Conservation (phyloP, 192 early-diverging fungal genomes). For the Coemansia sp. region DNA sequence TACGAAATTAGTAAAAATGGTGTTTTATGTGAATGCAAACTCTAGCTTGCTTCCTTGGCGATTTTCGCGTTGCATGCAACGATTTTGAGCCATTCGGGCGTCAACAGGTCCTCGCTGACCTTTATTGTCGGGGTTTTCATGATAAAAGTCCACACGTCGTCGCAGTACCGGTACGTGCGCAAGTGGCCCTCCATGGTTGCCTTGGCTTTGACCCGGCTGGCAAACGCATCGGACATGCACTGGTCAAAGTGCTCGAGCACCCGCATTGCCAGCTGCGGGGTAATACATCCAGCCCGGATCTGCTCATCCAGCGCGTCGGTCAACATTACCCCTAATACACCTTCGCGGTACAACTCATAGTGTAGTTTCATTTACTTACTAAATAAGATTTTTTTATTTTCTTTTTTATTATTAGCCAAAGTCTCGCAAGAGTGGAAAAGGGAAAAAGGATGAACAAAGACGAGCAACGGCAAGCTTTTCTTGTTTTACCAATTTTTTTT, state of each 20-base stretch:
- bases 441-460: background rate
- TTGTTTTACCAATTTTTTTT: no score
- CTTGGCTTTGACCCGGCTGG: slow-evolving; percentile 70
- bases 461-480: no score
- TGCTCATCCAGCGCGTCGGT: slow-evolving; percentile 96
- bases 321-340: slow-evolving; percentile 82
- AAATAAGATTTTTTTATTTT: background rate
- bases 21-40: no score
- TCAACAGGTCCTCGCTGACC: slow-evolving; percentile 76
- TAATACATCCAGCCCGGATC: slow-evolving; percentile 80
- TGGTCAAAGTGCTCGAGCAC: slow-evolving; percentile 69
- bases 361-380: slow-evolving; percentile 2
- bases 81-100: slow-evolving; percentile 55
- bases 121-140: slow-evolving; percentile 79
- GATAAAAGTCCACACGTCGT: slow-evolving; percentile 98
- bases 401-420: background rate
- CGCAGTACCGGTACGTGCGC: slow-evolving; percentile 88
- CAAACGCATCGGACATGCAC: slow-evolving; percentile 85
- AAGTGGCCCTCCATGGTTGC: slow-evolving; percentile 75
- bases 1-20: no score
- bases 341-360: slow-evolving; percentile 70
- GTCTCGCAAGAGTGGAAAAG: background rate
- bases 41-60: background rate
- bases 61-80: slow-evolving; percentile 1
- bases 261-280: slow-evolving; percentile 88